Conservation (phyloP, 768 basidiomycete species). For the Leccinum incarnatum region DNA sequence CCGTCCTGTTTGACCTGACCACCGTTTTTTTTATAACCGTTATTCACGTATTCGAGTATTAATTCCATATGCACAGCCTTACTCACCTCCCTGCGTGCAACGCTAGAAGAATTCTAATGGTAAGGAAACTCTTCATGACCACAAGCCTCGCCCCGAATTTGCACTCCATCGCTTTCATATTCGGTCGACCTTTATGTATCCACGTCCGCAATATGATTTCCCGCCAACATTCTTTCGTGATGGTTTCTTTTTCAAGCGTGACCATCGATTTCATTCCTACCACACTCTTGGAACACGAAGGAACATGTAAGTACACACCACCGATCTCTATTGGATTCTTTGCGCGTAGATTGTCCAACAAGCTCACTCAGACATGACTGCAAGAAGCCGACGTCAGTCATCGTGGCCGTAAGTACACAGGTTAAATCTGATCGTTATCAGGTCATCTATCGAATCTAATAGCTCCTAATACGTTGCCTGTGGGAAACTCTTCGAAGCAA, state of each 20-base stretch:
- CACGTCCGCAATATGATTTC: background rate
- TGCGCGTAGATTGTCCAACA: background rate
- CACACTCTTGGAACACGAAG: background rate
- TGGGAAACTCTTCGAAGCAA: background rate
- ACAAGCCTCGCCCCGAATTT: background rate
- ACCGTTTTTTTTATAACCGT: constrained; percentile 10
- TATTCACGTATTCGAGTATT: constrained; percentile 18
- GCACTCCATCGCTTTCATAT: background rate
- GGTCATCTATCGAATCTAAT: background rate
- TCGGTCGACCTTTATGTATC: background rate
- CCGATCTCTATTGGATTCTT: background rate
- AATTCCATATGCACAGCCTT: constrained; percentile 12
- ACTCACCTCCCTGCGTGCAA: background rate
- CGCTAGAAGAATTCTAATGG: background rate
- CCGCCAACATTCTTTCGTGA: background rate
- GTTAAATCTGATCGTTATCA: background rate
- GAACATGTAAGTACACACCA: background rate
- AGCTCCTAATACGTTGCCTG: background rate
- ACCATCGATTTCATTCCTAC: background rate
- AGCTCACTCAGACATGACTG: background rate
- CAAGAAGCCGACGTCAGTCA: background rate
- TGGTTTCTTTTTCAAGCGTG: background rate
- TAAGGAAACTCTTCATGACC: background rate
- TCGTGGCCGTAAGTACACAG: background rate
- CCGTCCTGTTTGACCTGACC: too few species aligned